Evolutionary conservation across 1,284 basidiomycete species (phyloP).

Genomic region (Apiotrichum mycotoxinovorans): DNA sequence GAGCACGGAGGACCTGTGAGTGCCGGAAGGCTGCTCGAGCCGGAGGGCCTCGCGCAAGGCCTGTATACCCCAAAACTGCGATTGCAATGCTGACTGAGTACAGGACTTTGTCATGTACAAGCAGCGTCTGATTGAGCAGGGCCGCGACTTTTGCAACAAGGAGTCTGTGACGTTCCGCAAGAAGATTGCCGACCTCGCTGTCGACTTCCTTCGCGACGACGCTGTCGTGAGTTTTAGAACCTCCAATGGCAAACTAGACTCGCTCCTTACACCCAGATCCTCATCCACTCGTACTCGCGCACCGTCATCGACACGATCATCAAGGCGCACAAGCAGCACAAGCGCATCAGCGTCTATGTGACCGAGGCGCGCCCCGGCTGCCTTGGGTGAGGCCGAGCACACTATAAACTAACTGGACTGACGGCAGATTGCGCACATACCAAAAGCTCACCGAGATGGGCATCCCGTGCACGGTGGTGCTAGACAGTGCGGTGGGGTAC

Average conservation of each 20-base stretch:
- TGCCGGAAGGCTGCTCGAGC: slow-evolving; percentile 2
- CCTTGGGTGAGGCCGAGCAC: slow-evolving; percentile 27
- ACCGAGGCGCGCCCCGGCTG: slow-evolving; percentile 56
- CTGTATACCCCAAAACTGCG: no score
- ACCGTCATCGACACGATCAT: slow-evolving; percentile 93
- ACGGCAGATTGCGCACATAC: slow-evolving; percentile 75
- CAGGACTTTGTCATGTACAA: slow-evolving; percentile 48
- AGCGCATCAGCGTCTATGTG: slow-evolving; percentile 94
- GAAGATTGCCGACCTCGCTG: slow-evolving; percentile 83
- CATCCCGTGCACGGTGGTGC: slow-evolving; percentile 88
- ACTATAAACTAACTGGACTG: neutral
- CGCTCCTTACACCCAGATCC: no score
- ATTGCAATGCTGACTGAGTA: neutral
- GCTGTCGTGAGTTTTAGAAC: slow-evolving; percentile 75
- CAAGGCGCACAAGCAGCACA: slow-evolving; percentile 74
- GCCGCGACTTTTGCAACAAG: slow-evolving; percentile 41
- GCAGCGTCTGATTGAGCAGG: slow-evolving; percentile 42
- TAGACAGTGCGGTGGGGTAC: slow-evolving; percentile 95
- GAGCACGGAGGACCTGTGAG: slow-evolving; percentile 39
- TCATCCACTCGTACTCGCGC: slow-evolving; percentile 92
- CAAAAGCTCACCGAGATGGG: slow-evolving; percentile 76
- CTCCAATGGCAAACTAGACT: no score
- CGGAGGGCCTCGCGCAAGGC: no score
- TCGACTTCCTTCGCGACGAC: slow-evolving; percentile 91
- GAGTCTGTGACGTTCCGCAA: slow-evolving; percentile 61